Base-by-base conservation (phyloP, 768 basidiomycete genomes). In the Tulasnella sp. region DNA sequence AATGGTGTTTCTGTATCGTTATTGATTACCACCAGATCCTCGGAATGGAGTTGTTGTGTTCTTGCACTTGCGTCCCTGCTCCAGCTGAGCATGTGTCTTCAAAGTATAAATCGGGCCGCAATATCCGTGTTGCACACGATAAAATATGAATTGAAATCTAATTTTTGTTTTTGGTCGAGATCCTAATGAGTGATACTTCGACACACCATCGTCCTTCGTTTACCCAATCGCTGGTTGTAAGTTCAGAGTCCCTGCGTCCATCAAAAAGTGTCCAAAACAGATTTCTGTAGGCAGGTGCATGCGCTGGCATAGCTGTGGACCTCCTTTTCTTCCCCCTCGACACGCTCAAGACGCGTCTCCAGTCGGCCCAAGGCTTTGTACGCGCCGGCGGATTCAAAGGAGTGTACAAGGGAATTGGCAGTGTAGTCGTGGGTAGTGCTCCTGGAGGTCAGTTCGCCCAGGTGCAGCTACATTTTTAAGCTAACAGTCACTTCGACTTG, bases 301-400 rank as follows among this genome's bases (percentile, higher is more conserved):
- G 81, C n/a, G 89, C 95, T 28, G 93, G 93, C 24, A 83, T 88
- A 6, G 74, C 89, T 2, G 93, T 96, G 15, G 93, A 99, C 67
- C 74, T 96, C 39, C 74, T 95, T 19, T 92, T 99, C 70, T 99
- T 90, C 65, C 93, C 93, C 1, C 79, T 99, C 52, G 93, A 99
- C 68, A 95, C 93, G 0, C 67, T 98, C 63, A 99, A 99, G 68
- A 98, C 95, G 33, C 81, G 93, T 42, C 72, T 95, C 29, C 93
- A 99, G 60, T 83, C 90, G 5, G 64, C 78, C 2, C 80, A 86
- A 60, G 95, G 93, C 15, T 96, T 99, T 64, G 63, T 76, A 39
- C 68, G 70, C 25, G 81, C 89, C 2, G 93, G 93, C 13, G 95
- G 91, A 0, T 86, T 96, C 65, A 76, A 67, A 45, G 91, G 89